Conservation (phyloP, 768 basidiomycete species). For the Sporobolomyces phaffii region DNA sequence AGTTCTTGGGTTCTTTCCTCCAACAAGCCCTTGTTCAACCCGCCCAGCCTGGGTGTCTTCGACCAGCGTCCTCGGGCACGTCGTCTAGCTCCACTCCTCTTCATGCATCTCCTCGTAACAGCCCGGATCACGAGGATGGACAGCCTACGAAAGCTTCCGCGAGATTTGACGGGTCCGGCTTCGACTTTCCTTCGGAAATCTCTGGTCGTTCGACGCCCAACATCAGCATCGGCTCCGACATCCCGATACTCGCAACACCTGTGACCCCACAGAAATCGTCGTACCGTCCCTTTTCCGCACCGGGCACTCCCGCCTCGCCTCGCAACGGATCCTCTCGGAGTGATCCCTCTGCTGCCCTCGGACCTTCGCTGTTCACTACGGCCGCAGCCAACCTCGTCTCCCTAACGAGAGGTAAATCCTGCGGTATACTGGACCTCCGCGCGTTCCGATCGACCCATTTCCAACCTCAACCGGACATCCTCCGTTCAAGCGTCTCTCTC, state of each 20-base stretch:
- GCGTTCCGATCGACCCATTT: not conserved
- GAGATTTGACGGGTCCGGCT: not conserved
- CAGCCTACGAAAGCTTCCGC: not conserved
- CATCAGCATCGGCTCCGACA: not conserved
- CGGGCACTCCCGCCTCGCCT: too few species aligned
- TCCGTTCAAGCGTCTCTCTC: not conserved
- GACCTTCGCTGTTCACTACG: not conserved
- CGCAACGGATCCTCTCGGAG: too few species aligned
- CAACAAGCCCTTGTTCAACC: slow-evolving; percentile 28
- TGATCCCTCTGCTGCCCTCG: too few species aligned
- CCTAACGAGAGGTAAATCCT: slow-evolving; percentile 7
- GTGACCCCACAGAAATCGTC: too few species aligned
- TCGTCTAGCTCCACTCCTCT: not conserved
- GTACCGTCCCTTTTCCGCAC: not conserved
- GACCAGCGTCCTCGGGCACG: not conserved
- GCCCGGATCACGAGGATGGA: not conserved
- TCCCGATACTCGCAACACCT: too few species aligned
- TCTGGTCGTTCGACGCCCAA: too few species aligned
- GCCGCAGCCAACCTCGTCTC: slow-evolving; percentile 5
- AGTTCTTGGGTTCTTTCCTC: slow-evolving; percentile 19
- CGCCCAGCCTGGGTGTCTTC: not conserved
- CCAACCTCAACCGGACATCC: not conserved
- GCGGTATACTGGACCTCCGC: slow-evolving; percentile 26
- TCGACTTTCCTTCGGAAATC: not conserved
- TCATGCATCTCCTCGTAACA: not conserved